Percentiles rank a stretch among this genome's conserved stretches.
These are phyloP conservation scores for Botrytis aclada DNA, from an alignment of 2,329 filamentous ascomycete genomes.

Conservation along the genomic window DNA sequence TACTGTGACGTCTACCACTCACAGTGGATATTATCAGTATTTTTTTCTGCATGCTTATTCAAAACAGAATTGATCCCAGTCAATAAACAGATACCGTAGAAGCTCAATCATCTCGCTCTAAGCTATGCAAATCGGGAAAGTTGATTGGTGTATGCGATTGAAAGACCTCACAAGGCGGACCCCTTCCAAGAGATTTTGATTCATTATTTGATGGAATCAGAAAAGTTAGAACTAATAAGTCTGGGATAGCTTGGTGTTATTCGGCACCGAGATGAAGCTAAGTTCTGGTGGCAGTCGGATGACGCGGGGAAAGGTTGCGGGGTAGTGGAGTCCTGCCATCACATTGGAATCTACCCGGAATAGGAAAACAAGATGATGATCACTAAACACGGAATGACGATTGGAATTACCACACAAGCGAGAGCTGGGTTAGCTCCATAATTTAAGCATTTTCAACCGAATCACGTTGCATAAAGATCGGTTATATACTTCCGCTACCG, in stretches of 20 bases:
- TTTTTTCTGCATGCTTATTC: not conserved
- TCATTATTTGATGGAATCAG: not conserved
- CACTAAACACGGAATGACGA: not conserved
- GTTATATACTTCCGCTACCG: not conserved
- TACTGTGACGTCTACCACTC: not conserved
- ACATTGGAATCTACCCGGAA: not conserved
- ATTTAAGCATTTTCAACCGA: not conserved
- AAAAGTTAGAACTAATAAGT: not conserved
- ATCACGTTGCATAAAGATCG: not conserved
- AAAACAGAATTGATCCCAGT: not conserved
- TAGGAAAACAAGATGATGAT: not conserved
- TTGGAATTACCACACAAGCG: not conserved
- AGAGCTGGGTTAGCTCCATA: not conserved
- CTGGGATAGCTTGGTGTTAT: not conserved
- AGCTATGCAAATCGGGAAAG: not conserved
- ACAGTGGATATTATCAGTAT: not conserved
- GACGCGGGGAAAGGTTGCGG: not conserved
- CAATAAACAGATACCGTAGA: rapidly evolving
- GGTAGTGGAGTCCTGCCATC: not conserved
- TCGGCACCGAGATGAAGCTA: not conserved
- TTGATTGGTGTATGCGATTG: not conserved
- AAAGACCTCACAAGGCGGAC: not conserved
- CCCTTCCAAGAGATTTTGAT: not conserved
- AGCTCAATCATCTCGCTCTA: rapidly evolving
- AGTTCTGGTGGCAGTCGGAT: not conserved